These are phyloP conservation scores for Mycena capillaripes DNA, from an alignment of 768 basidiomycete genomes.

Conservation along the genomic window DNA sequence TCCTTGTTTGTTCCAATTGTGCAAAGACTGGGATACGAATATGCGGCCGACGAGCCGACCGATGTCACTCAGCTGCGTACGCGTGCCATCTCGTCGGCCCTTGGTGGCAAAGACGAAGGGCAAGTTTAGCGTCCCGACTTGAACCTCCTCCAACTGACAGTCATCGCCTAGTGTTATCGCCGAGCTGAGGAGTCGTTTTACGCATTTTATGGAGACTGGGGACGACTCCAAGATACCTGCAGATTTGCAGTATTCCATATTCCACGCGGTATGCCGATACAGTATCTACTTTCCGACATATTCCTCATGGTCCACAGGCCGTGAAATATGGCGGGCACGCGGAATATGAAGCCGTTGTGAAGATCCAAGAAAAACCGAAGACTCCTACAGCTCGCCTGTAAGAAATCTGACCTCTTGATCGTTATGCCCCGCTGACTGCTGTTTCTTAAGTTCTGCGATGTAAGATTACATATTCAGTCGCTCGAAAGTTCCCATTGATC, in stretches of 20 bases:
- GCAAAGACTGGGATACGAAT: slow-evolving; percentile 84
- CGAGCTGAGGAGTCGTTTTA: slow-evolving; percentile 81
- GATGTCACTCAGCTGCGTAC: slow-evolving; percentile 83
- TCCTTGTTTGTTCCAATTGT: slow-evolving; percentile 81
- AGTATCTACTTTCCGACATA: neutral
- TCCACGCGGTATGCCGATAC: slow-evolving; percentile 58
- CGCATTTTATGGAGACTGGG: slow-evolving; percentile 74
- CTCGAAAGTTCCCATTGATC: neutral
- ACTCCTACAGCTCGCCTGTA: slow-evolving; percentile 84
- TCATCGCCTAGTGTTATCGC: slow-evolving; percentile 75
- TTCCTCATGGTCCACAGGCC: slow-evolving; percentile 60
- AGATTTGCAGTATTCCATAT: slow-evolving; percentile 77
- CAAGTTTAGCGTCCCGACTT: slow-evolving; percentile 24
- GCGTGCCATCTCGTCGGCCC: slow-evolving; percentile 71
- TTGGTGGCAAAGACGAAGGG: slow-evolving; percentile 45
- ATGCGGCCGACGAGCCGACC: slow-evolving; percentile 71
- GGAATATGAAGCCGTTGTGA: slow-evolving; percentile 82
- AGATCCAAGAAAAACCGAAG: slow-evolving; percentile 77
- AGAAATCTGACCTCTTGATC: slow-evolving; percentile 35
- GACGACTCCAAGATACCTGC: slow-evolving; percentile 86
- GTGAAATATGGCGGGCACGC: slow-evolving; percentile 79
- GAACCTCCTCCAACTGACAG: neutral
- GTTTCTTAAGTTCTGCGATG: slow-evolving; percentile 28
- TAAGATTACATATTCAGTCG: slow-evolving; percentile 5
- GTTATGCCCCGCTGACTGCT: neutral